Percentiles rank a stretch among this genome's conserved stretches.
Conservation (phyloP, 129 eudicot species). For the Flaveria bidentis region DNA sequence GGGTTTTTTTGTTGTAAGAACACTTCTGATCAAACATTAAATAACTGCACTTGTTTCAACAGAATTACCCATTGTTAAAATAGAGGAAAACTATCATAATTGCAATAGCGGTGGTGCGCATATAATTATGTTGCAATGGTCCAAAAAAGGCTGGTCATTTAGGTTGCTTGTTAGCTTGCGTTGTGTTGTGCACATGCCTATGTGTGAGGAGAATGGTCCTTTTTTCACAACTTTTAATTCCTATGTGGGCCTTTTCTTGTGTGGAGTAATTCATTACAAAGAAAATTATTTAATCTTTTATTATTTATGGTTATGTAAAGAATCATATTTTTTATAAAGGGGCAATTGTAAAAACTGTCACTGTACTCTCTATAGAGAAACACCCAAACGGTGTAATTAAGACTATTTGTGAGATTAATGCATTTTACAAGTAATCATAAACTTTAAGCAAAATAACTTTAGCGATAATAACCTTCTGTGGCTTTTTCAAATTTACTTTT, state of each 20-base stretch:
- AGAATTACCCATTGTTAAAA: neutral
- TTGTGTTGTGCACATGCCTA: neutral
- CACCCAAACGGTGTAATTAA: too few species aligned
- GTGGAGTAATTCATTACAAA: neutral
- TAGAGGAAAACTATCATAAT: neutral
- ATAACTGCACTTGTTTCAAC: neutral
- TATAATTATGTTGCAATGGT: neutral
- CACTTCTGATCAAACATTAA: neutral
- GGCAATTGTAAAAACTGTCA: neutral
- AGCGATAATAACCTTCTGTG: too few species aligned
- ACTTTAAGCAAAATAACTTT: too few species aligned
- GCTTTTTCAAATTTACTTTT: too few species aligned
- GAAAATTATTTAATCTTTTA: too few species aligned
- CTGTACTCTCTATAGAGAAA: neutral
- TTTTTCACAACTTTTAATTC: neutral
- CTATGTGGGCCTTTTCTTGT: neutral
- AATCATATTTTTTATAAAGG: neutral
- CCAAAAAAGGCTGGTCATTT: neutral
- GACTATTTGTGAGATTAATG: too few species aligned
- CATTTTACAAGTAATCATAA: too few species aligned
- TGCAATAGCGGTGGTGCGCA: neutral
- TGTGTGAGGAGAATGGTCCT: constrained; percentile 1
- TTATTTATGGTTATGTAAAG: too few species aligned
- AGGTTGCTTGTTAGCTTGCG: neutral
- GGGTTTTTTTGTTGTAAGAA: neutral